These are phyloP conservation scores for Linum usitatissimum DNA, from an alignment of 345 rosid species.

Conservation along the genomic window DNA sequence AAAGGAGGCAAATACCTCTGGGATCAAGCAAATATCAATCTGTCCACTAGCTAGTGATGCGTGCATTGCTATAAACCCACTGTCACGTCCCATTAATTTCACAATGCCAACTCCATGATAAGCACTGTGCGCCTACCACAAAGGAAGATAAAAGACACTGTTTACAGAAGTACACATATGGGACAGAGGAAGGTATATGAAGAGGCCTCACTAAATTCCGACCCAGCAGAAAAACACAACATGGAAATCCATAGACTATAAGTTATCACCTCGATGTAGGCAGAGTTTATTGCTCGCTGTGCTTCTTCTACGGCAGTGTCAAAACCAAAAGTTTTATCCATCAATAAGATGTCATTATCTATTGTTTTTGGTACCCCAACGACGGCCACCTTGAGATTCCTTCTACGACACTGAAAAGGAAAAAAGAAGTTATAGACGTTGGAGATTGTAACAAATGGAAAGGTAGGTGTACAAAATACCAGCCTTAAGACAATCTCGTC, in stretches of 20 bases:
- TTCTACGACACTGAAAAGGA: slow-evolving; percentile 55
- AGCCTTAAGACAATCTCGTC: neutral
- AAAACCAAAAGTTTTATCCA: slow-evolving; percentile 97
- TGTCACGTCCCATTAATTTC: slow-evolving; percentile 97
- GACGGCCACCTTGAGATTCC: slow-evolving; percentile 65
- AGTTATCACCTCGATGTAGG: slow-evolving; percentile 77
- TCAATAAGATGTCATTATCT: slow-evolving; percentile 86
- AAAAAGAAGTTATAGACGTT: slow-evolving; percentile 2
- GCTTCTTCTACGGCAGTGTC: slow-evolving; percentile 99
- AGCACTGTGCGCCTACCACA: slow-evolving; percentile 80
- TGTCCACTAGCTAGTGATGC: slow-evolving; percentile 97
- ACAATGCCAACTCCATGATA: slow-evolving; percentile 91
- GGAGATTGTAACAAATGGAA: slow-evolving; percentile 3
- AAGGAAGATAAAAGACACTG: slow-evolving; percentile 3
- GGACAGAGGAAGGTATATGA: slow-evolving; percentile 11
- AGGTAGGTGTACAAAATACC: neutral
- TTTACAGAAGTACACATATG: neutral
- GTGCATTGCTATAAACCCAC: slow-evolving; percentile 98
- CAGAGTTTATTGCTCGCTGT: slow-evolving; percentile 92
- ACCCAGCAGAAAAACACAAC: neutral
- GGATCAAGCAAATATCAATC: slow-evolving; percentile 92
- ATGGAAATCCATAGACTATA: neutral
- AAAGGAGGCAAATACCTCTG: slow-evolving; percentile 51
- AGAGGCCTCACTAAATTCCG: slow-evolving; percentile 2
- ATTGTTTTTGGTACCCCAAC: slow-evolving; percentile 99